These are phyloP conservation scores for Oryza brachyantha DNA, from an alignment of 176 grass and related monocot species.

Conservation along the genomic window DNA sequence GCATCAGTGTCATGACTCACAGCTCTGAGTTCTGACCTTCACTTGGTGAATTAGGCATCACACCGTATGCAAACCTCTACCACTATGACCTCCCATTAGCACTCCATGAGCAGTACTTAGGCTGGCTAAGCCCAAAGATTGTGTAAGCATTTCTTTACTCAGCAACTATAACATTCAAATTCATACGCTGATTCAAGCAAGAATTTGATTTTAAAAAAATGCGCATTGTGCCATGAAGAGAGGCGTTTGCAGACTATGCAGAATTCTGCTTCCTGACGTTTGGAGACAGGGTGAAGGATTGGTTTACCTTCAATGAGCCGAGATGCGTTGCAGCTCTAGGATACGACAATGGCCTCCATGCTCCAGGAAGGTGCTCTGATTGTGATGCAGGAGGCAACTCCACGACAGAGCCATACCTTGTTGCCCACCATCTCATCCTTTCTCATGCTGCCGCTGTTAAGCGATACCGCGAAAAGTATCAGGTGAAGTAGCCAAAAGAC, in stretches of 20 bases:
- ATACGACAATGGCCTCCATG: constrained; percentile 70
- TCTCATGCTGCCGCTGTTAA: constrained; percentile 81
- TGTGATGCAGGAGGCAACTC: constrained; percentile 72
- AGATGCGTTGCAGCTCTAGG: constrained; percentile 76
- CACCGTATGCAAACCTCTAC: constrained; percentile 86
- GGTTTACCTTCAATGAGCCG: constrained; percentile 95
- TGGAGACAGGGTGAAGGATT: constrained; percentile 84
- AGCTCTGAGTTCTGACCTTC: background rate
- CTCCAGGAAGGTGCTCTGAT: constrained; percentile 68
- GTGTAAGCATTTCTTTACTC: constrained; percentile 54
- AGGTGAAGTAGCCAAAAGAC: constrained; percentile 37
- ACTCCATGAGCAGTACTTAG: constrained; percentile 74
- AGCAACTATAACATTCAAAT: background rate
- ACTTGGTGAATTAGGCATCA: constrained; percentile 47
- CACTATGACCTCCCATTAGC: constrained; percentile 92
- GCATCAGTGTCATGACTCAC: background rate
- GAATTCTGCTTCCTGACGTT: constrained; percentile 84
- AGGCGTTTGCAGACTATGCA: constrained; percentile 65
- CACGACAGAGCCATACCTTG: constrained; percentile 75
- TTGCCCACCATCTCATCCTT: constrained; percentile 70
- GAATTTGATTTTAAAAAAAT: background rate
- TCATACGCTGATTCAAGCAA: background rate
- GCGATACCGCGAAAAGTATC: constrained; percentile 72
- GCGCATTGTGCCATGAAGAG: constrained; percentile 25
- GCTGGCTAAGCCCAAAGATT: constrained; percentile 68